Base-by-base conservation (phyloP, 805 yeast genomes). In the Metschnikowia koreensis region DNA sequence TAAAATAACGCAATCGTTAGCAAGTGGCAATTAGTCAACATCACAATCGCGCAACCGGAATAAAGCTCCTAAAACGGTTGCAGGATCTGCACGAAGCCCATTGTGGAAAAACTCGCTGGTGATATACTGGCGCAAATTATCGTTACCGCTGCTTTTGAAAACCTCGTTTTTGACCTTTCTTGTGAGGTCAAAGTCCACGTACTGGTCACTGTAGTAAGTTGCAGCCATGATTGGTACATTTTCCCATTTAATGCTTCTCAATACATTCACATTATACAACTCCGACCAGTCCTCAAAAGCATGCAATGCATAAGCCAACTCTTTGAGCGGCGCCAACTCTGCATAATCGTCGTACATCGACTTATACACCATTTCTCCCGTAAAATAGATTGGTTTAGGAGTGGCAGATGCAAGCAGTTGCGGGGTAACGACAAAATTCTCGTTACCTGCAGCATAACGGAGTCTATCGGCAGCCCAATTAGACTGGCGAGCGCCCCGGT, bases 281-380 rank as follows among this genome's bases (percentile, higher is more conserved):
- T 48, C 41, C 7, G 69, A 60, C 81, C 81, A 76, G 34, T 59
- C 52, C 7, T 56, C 57, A 51, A 72, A 61, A 3, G 51, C 46
- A 49, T 73, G 76, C 43, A 74, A 60, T 3, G 65, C 69, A 43
- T 65, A 26, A 1, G 83, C 81, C 53, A 81, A 66, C 1, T 60
- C 58, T 48, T 72, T 70, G 41, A 82, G 66, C 13, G 64, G 64
- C 6, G 60, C 51, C 39, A 81, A 66, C 55, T 77, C 81, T 0
- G 63, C 61, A 54, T 70, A 80, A 56, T 81, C 83, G 36, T 77
- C 79, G 53, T 61, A 74, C 79, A 80, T 79, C 12, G 77, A 74
- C 54, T 74, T 73, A 64, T 63, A 80, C 42, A 81, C 81, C 82
- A 80, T 79, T 55, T 81, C 84, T 11, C 84, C 82, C 2, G 82